Conservation (phyloP, 129 eudicot species). For the Arctium lappa region DNA sequence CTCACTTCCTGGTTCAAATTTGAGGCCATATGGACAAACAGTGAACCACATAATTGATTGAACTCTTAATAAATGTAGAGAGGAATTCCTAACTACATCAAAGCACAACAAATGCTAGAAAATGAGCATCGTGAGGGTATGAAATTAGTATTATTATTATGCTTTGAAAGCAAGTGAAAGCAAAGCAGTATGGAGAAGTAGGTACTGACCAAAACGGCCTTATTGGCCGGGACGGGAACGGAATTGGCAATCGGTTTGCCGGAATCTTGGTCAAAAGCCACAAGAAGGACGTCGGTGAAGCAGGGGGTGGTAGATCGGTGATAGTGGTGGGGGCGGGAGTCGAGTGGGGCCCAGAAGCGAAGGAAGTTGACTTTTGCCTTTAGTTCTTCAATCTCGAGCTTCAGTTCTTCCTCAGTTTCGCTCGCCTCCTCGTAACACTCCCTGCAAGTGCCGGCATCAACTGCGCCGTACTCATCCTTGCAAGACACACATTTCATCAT, state of each 20-base stretch:
- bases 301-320: constrained; percentile 26
- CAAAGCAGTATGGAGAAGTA: not conserved
- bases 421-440: constrained; percentile 98
- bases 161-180: not conserved
- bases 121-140: not conserved
- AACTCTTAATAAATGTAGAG: not conserved
- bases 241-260: constrained; percentile 37
- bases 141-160: not conserved
- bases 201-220: constrained; percentile 66
- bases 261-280: constrained; percentile 47
- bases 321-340: constrained; percentile 10
- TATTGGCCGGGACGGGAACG: constrained; percentile 72
- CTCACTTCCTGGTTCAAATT: not conserved
- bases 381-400: constrained; percentile 92
- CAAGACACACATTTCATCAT: constrained; percentile 83
- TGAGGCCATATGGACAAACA: not conserved
- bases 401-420: constrained; percentile 87
- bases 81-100: not conserved
- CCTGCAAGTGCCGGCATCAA: constrained; percentile 90
- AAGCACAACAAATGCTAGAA: not conserved
- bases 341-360: constrained; percentile 36
- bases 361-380: constrained; percentile 74
- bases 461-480: constrained; percentile 56
- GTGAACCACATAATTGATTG: not conserved
- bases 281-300: constrained; percentile 75